A percentile compares a stretch with the other conserved stretches of the same genome.
These are phyloP conservation scores for Scytalidium sp. DNA, from an alignment of 2,329 filamentous ascomycete species.

Conservation along the genomic window DNA sequence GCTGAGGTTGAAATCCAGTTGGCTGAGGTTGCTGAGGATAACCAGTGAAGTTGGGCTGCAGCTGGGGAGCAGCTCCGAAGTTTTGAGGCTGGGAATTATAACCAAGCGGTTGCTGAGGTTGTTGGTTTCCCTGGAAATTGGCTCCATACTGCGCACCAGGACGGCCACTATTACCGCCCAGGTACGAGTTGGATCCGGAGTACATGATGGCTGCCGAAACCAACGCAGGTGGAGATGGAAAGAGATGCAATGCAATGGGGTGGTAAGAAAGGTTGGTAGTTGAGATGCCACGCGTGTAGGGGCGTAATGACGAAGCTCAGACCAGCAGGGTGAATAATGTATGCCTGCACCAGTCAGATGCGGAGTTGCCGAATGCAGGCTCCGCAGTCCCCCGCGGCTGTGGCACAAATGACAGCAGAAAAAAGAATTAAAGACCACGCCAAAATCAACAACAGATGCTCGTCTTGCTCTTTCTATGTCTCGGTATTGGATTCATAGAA, in stretches of 20 bases:
- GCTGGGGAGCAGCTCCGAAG: constrained; percentile 28
- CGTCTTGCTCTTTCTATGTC: too few relatives aligned
- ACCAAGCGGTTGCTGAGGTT: constrained; percentile 22
- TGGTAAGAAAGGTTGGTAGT: constrained; percentile 3
- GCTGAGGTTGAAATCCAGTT: constrained; percentile 42
- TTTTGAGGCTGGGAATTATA: constrained; percentile 6
- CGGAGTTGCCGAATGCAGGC: too few relatives aligned
- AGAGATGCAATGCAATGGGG: constrained; percentile 6
- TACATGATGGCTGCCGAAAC: constrained; percentile 61
- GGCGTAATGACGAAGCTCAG: constrained; percentile 16
- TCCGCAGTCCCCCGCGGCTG: too few relatives aligned
- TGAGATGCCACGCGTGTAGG: constrained; percentile 6
- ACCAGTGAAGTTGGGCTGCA: constrained; percentile 27
- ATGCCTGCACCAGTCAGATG: neutral
- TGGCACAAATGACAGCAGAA: too few relatives aligned
- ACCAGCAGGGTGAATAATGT: neutral
- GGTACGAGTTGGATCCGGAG: constrained; percentile 81
- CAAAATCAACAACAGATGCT: too few relatives aligned
- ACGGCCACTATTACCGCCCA: constrained; percentile 75
- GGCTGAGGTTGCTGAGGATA: constrained; percentile 28
- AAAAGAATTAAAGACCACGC: too few relatives aligned
- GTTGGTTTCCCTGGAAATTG: constrained; percentile 42
- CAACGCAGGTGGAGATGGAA: constrained; percentile 11
- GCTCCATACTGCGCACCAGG: constrained; percentile 60
- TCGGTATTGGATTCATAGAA: too few relatives aligned